Percentiles rank a stretch among this genome's conserved stretches.
phyloP scores from a whole-genome alignment of 495 filamentous ascomycete species.

The Neurospora africana region DNA sequence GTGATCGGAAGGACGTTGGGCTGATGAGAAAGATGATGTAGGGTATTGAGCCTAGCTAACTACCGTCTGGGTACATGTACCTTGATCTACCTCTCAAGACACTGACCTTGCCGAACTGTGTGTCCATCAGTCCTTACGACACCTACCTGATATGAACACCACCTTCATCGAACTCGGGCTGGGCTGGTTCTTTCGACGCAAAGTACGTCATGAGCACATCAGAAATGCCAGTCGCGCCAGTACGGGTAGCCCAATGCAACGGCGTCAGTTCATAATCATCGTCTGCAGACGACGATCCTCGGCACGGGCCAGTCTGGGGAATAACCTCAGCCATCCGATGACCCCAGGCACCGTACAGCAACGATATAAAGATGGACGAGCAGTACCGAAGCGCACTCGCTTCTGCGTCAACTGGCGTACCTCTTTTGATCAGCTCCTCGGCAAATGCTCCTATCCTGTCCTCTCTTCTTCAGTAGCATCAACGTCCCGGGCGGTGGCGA shows the following conservation, averaged over 20 bases:
- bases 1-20: neutral
- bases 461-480: neutral
- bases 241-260: neutral
- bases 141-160: neutral
- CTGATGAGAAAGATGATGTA: neutral
- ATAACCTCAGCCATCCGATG: neutral
- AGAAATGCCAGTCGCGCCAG: neutral
- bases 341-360: neutral
- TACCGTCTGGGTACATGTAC: neutral
- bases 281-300: neutral
- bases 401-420: constrained; percentile 1
- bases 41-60: neutral
- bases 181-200: neutral
- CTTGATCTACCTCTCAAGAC: neutral
- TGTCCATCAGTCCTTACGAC: neutral
- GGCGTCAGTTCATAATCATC: neutral
- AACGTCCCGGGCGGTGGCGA: neutral
- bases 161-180: neutral
- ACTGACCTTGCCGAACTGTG: neutral
- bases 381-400: neutral
- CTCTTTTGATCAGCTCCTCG: constrained; percentile 1
- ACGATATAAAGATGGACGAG: neutral
- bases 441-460: neutral
- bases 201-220: neutral
- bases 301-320: neutral